These are phyloP conservation scores for Debaryomyces castellii DNA, from an alignment of 805 yeast genomes.

Conservation along the genomic window DNA sequence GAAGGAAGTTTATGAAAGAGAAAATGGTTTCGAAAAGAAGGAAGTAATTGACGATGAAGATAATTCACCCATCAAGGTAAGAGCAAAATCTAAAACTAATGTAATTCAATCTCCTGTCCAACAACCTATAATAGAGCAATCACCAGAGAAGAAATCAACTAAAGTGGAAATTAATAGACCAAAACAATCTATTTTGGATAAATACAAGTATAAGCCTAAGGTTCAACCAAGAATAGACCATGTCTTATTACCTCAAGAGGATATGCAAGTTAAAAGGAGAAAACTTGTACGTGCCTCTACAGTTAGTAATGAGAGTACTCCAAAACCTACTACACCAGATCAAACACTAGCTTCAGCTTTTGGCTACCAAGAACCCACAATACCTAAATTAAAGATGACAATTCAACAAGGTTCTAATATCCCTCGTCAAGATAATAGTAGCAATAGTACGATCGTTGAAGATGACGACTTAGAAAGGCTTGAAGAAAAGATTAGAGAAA, in stretches of 20 bases:
- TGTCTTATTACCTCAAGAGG: slow-evolving; percentile 8
- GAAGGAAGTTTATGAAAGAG: slow-evolving; percentile 4
- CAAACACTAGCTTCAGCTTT: slow-evolving; percentile 9
- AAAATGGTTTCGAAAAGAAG: slow-evolving; percentile 3
- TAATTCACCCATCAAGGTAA: slow-evolving; percentile 33
- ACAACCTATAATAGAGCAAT: slow-evolving; percentile 5
- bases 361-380: slow-evolving; percentile 5
- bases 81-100: slow-evolving; percentile 32
- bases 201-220: slow-evolving; percentile 34
- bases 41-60: slow-evolving; percentile 30
- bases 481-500: slow-evolving; percentile 39
- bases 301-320: slow-evolving; percentile 11
- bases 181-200: slow-evolving; percentile 42
- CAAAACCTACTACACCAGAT: slow-evolving; percentile 6
- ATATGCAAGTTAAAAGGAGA: slow-evolving; percentile 24
- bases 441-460: slow-evolving; percentile 11
- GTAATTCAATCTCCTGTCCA: slow-evolving; percentile 19
- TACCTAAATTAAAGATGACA: slow-evolving; percentile 9
- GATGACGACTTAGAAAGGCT: slow-evolving; percentile 39
- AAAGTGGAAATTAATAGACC: slow-evolving; percentile 41
- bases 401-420: slow-evolving; percentile 8
- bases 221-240: slow-evolving; percentile 31
- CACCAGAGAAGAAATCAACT: slow-evolving; percentile 21
- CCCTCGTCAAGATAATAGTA: slow-evolving; percentile 5
- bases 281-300: slow-evolving; percentile 36